Percentiles rank a stretch among this genome's conserved stretches.
These are phyloP conservation scores for Echium plantagineum DNA, from an alignment of 257 asterid genomes.

Conservation along the genomic window DNA sequence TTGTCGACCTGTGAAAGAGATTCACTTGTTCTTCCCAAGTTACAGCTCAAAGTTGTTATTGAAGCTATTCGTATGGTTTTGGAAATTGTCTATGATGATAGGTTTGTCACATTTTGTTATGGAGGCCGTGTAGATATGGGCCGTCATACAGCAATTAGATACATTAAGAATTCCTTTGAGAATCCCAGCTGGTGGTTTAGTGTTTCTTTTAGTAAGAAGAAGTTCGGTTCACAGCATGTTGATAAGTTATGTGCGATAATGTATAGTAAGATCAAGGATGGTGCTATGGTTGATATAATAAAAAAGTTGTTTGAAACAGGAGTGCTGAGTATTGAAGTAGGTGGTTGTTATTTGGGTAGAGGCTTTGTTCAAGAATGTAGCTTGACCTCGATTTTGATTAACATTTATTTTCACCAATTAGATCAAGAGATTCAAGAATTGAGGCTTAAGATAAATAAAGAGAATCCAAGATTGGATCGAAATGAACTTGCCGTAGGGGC, in stretches of 20 bases:
- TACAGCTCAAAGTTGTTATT: conserved; percentile 81
- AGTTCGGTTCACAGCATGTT: conserved; percentile 36
- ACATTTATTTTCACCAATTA: conserved; percentile 48
- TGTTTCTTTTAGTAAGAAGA: conserved; percentile 36
- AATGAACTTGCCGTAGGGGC: conserved; percentile 28
- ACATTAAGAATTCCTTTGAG: conserved; percentile 59
- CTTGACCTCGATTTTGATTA: conserved; percentile 55
- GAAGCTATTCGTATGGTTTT: conserved; percentile 86
- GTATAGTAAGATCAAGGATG: conserved; percentile 57
- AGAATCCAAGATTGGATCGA: conserved; percentile 34
- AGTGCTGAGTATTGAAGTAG: conserved; percentile 33
- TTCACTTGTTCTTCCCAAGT: conserved; percentile 58
- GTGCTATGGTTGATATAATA: conserved; percentile 36
- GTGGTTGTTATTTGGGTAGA: conserved; percentile 50
- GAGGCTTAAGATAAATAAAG: conserved; percentile 30
- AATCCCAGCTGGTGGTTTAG: conserved; percentile 88
- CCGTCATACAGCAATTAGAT: conserved; percentile 79
- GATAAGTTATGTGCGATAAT: conserved; percentile 47
- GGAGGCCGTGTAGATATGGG: conserved; percentile 82
- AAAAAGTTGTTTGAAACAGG: conserved; percentile 34
- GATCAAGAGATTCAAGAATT: conserved; percentile 69
- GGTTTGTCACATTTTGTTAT: conserved; percentile 66
- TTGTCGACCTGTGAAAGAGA: conserved; percentile 25
- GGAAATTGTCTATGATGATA: conserved; percentile 66
- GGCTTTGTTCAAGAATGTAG: conserved; percentile 82